A percentile compares a stretch with the other conserved stretches of the same genome.
Conservation (phyloP, 805 yeast species). For the Priceomyces medius region DNA sequence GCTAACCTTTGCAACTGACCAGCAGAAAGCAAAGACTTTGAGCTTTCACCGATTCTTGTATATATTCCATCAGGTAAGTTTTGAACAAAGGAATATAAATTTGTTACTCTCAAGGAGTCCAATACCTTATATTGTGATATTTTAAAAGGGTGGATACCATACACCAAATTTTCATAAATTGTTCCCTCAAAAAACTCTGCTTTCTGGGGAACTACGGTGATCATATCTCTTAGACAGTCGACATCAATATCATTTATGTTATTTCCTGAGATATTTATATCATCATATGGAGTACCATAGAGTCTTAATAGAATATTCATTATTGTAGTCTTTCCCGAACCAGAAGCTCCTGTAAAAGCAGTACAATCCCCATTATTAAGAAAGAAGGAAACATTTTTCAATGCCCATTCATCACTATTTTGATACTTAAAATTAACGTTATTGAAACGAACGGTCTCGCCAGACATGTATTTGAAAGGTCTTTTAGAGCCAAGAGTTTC, state of each 20-base stretch:
- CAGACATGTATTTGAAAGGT: slow-evolving; percentile 1
- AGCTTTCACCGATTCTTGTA: slow-evolving; percentile 49
- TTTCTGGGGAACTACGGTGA: slow-evolving; percentile 75
- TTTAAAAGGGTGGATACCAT: slow-evolving; percentile 44
- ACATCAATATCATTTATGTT: slow-evolving; percentile 49
- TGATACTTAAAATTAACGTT: slow-evolving; percentile 50
- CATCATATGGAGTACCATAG: slow-evolving; percentile 39
- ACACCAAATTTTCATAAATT: slow-evolving; percentile 65
- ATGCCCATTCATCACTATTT: slow-evolving; percentile 16
- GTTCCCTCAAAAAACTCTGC: slow-evolving; percentile 74
- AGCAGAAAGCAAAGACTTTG: slow-evolving; percentile 61
- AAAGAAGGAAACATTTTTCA: slow-evolving; percentile 42
- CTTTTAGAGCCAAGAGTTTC: slow-evolving; percentile 36
- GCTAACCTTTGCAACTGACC: slow-evolving; percentile 89
- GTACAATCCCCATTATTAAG: slow-evolving; percentile 50
- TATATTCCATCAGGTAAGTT: slow-evolving; percentile 58
- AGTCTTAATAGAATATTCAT: slow-evolving; percentile 56
- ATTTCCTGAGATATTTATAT: slow-evolving; percentile 44
- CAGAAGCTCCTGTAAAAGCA: slow-evolving; percentile 83
- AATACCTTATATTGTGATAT: slow-evolving; percentile 30
- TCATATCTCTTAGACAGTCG: slow-evolving; percentile 47
- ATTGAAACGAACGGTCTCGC: slow-evolving; percentile 36
- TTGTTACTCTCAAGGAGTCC: slow-evolving; percentile 43
- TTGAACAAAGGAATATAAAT: slow-evolving; percentile 53
- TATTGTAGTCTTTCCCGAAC: slow-evolving; percentile 88